Evolutionary conservation across 1,284 basidiomycete species (phyloP).

Genomic region (Pseudozyma thailandica): DNA sequence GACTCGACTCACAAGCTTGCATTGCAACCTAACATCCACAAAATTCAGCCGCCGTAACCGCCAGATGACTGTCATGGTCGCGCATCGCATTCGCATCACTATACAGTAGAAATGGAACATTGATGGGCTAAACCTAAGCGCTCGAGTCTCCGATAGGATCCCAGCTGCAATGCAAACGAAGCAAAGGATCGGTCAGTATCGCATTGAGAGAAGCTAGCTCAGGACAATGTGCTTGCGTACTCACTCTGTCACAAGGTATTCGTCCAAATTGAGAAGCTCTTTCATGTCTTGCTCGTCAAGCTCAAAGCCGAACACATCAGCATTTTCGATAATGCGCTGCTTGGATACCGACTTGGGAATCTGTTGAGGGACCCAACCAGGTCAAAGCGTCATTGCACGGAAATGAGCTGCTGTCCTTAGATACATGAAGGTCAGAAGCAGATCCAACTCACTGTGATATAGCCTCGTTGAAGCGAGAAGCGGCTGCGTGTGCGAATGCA

Average conservation of each 20-base stretch:
- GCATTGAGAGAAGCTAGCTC: too few relatives aligned
- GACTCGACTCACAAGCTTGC: not conserved
- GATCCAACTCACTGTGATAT: constrained; percentile 19
- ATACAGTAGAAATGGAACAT: not conserved
- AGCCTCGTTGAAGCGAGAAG: constrained; percentile 34
- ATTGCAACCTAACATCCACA: not conserved
- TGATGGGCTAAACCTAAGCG: not conserved
- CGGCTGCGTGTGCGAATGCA: constrained; percentile 6
- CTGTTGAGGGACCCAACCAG: not conserved
- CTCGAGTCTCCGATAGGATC: constrained; percentile 33
- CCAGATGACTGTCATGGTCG: not conserved
- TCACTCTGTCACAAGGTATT: constrained; percentile 37
- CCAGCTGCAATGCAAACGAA: constrained; percentile 6
- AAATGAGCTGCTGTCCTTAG: too few relatives aligned
- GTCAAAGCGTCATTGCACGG: too few relatives aligned
- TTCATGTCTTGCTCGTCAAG: constrained; percentile 75
- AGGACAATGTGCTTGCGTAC: too few relatives aligned
- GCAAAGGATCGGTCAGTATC: not conserved
- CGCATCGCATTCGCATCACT: too few relatives aligned
- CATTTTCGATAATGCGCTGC: constrained; percentile 77
- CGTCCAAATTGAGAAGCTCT: constrained; percentile 16
- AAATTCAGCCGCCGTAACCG: not conserved
- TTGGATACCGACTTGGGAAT: constrained; percentile 79
- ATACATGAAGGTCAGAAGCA: not conserved
- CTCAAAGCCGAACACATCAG: constrained; percentile 76